Base-by-base conservation (phyloP, 805 yeast genomes). In the Candida glaebosa region DNA sequence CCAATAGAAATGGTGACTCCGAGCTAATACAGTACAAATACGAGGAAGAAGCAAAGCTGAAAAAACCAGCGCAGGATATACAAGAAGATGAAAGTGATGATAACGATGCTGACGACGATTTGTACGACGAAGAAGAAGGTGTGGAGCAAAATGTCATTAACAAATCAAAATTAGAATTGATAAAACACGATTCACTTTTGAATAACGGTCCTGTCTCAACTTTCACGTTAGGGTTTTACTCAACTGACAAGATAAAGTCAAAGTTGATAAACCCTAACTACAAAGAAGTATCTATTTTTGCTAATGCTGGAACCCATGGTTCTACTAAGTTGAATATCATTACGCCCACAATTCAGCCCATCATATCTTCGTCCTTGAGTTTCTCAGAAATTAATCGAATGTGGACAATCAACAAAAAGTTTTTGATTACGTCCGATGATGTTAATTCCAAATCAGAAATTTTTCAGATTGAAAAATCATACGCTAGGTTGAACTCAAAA, bases 131-230 rank as follows among this genome's bases (percentile, higher is more conserved):
- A 12, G 64, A 51, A n/a, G 56, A 54, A 20, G 49, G 26, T n/a
- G 53, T 52, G n/a, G 47, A 32, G 9, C 51, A 52, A 40, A 47
- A 39, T 22, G 19, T 49, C 16, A 35, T 49, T 34, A 37, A 44
- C 15, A 41, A 45, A 3, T 52, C 60, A 15, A 37, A 38, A 4
- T 44, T 65, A 30, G 63, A 47, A 24, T 76, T 82, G 43, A 60
- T 65, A 14, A 52, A 67, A 15, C 64, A 73, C 24, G 93, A 87
- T 48, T 61, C 64, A 1, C 55, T 89, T 8, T 52, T 73, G 2
- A 85, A 82, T 52, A 69, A 76, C 49, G 96, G 96, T 0, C 96
- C 96, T 0, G 67, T 85, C 9, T 70, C 85, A 2, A 78, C 81
- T 31, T 73, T 89, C 47, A 73, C 89, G 0, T 51, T 82, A 25